These are phyloP conservation scores for Austroboletus novae-zelandiae DNA, from an alignment of 1,284 basidiomycete species.

Conservation along the genomic window DNA sequence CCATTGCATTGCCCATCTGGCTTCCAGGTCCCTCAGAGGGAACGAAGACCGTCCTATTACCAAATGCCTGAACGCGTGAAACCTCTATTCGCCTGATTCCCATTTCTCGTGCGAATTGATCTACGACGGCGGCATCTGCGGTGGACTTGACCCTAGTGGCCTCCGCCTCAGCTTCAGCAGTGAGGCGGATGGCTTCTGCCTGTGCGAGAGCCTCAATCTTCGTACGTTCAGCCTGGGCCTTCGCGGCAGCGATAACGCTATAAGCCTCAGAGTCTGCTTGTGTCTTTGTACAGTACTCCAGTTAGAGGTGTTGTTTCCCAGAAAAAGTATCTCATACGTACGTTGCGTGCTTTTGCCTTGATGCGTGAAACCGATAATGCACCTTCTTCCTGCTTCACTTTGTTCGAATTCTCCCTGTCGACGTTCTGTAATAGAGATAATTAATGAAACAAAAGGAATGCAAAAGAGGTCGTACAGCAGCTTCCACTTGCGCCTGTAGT, in stretches of 20 bases:
- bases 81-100: slow-evolving; percentile 65
- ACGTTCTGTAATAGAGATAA: slow-evolving; percentile 51
- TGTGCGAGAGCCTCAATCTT: slow-evolving; percentile 73
- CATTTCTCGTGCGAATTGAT: slow-evolving; percentile 75
- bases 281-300: slow-evolving; percentile 37
- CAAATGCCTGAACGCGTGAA: slow-evolving; percentile 60
- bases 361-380: slow-evolving; percentile 71
- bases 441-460: neutral
- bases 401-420: slow-evolving; percentile 80
- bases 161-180: slow-evolving; percentile 71
- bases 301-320: slow-evolving; percentile 8
- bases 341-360: slow-evolving; percentile 66
- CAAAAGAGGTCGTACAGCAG: slow-evolving; percentile 51
- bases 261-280: slow-evolving; percentile 75
- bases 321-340: slow-evolving; percentile 20
- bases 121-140: slow-evolving; percentile 58
- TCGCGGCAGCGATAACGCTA: slow-evolving; percentile 66
- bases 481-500: slow-evolving; percentile 79
- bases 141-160: slow-evolving; percentile 61
- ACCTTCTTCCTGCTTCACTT: slow-evolving; percentile 80
- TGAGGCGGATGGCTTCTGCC: slow-evolving; percentile 67
- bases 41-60: slow-evolving; percentile 68
- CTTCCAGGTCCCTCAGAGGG: slow-evolving; percentile 56
- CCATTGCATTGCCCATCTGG: slow-evolving; percentile 59
- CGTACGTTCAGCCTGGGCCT: slow-evolving; percentile 66